Evolutionary conservation across 805 yeast genomes (phyloP).

Genomic region (Zygosaccharomyces gambellarensis): DNA sequence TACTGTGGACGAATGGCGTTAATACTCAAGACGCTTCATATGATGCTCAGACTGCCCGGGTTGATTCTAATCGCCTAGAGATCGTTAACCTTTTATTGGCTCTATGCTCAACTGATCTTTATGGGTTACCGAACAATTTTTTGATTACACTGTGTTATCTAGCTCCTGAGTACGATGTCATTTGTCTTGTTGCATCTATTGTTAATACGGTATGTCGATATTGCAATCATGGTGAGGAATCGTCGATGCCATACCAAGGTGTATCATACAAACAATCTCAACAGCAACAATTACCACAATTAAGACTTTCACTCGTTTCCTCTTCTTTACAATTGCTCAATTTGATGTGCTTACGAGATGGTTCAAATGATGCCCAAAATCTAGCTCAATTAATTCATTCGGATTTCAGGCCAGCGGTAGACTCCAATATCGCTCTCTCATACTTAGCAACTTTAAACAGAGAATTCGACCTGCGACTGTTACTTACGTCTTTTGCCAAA

Average conservation of each 20-base stretch:
- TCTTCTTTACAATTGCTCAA: conserved; percentile 59
- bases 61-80: conserved; percentile 66
- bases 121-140: conserved; percentile 49
- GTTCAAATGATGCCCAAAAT: neutral
- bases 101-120: conserved; percentile 58
- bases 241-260: conserved; percentile 13
- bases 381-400: neutral
- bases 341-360: conserved; percentile 35
- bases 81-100: conserved; percentile 56
- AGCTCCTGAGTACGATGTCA: conserved; percentile 44
- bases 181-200: conserved; percentile 61
- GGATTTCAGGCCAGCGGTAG: neutral
- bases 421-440: conserved; percentile 44
- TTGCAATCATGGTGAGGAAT: conserved; percentile 38
- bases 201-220: conserved; percentile 58
- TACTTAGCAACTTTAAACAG: conserved; percentile 50
- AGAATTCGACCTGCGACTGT: conserved; percentile 48
- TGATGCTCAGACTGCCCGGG: conserved; percentile 36
- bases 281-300: conserved; percentile 18
- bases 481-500: conserved; percentile 45
- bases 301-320: conserved; percentile 45
- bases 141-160: conserved; percentile 48
- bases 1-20: conserved; percentile 82
- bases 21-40: conserved; percentile 39
- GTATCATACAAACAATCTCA: conserved; percentile 16